Conservation (phyloP, 345 rosid genomes). For the Geranium rotundifolium region DNA sequence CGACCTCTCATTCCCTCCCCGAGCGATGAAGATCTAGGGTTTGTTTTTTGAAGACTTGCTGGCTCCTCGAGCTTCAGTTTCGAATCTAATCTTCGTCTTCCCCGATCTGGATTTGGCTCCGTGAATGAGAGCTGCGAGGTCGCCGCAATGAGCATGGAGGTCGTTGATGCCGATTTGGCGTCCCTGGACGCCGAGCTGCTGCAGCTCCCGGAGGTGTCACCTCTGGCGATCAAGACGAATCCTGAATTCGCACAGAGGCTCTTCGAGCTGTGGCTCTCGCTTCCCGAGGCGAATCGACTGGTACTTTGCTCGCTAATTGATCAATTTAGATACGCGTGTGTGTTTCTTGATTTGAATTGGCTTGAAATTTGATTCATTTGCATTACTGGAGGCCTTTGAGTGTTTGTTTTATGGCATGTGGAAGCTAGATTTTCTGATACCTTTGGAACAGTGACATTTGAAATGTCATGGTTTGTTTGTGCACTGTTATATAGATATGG, state of each 20-base stretch:
- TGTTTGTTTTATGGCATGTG: background rate
- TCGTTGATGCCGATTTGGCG: constrained; percentile 23
- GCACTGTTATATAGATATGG: background rate
- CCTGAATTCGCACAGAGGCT: constrained; percentile 45
- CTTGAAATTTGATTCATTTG: background rate
- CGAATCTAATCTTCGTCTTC: background rate
- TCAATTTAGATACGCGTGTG: background rate
- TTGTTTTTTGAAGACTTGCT: background rate
- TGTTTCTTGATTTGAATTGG: background rate
- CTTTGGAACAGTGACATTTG: background rate
- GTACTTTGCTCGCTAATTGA: constrained; percentile 20
- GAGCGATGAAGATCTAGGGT: constrained; percentile 12
- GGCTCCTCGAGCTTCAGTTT: background rate
- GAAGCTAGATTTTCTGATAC: background rate
- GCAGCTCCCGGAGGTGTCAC: constrained; percentile 65
- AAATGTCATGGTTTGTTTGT: background rate
- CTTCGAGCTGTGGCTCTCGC: constrained; percentile 84
- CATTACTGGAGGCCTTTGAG: background rate
- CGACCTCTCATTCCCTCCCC: background rate
- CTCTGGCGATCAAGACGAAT: constrained; percentile 35
- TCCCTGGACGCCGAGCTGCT: constrained; percentile 49
- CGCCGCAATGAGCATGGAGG: constrained; percentile 9
- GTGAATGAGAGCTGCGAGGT: constrained; percentile 1
- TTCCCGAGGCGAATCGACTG: constrained; percentile 51
- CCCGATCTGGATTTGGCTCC: background rate